Evolutionary conservation across 2,329 filamentous ascomycete species (phyloP).

Genomic region (Colletotrichum cordylinicola): DNA sequence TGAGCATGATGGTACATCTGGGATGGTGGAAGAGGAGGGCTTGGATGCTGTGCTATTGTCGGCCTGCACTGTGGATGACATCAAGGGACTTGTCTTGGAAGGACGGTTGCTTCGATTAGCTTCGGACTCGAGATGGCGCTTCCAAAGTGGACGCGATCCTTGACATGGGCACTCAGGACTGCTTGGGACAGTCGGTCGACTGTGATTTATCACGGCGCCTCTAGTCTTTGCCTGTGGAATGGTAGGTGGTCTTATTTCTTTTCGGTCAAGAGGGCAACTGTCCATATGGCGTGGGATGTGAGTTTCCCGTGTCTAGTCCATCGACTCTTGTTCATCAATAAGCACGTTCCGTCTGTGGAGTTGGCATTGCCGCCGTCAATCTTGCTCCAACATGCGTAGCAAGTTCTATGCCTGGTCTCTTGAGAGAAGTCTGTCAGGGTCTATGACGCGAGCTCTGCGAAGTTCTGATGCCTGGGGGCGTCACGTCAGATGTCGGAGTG

Average conservation of each 20-base stretch:
- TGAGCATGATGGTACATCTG: too few relatives aligned
- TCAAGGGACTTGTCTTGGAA: too few relatives aligned
- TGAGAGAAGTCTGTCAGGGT: neutral
- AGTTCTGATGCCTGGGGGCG: neutral
- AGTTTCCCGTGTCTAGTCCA: fast-evolving
- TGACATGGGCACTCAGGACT: too few relatives aligned
- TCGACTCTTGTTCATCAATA: neutral
- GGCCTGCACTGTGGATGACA: too few relatives aligned
- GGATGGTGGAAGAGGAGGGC: too few relatives aligned
- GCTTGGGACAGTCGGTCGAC: neutral
- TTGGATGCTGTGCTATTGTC: too few relatives aligned
- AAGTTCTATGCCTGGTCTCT: neutral
- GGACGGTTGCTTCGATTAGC: too few relatives aligned
- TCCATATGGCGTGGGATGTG: neutral
- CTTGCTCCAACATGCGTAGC: neutral
- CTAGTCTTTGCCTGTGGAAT: neutral
- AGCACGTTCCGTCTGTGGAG: neutral
- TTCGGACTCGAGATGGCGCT: too few relatives aligned
- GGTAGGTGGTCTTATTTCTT: neutral
- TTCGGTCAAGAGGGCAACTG: neutral
- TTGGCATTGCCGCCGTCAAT: too few relatives aligned
- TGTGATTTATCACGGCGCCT: too few relatives aligned
- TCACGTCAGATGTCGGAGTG: neutral
- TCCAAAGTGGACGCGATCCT: neutral
- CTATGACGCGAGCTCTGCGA: neutral